Base-by-base conservation (phyloP, 2,329 filamentous ascomycete species). In the Arthrocladium fulminans region DNA sequence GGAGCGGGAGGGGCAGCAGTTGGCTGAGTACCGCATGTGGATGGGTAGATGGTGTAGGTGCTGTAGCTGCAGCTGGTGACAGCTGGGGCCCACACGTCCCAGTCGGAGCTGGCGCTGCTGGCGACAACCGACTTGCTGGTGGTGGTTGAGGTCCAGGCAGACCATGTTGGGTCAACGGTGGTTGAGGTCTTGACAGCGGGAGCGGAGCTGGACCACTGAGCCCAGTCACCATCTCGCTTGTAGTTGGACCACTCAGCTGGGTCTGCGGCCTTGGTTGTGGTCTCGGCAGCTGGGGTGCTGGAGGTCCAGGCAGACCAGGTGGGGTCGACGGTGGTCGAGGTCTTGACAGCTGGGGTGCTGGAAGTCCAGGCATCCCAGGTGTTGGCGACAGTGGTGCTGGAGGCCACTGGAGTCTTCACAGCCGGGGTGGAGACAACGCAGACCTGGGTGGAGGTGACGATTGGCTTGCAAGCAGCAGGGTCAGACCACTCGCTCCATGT, bases 1-100 rank as follows among this genome's bases (percentile, higher is more conserved):
- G 45, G 19, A 22, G 15, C 17, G 15, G 45, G 9, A 19, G 45
- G 13, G 35, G 45, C 23, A 9, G 22, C 12, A 9, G 27, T 30
- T 20, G 20, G 9, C 5, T n/a, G 17, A 19, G 41, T 27, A 19
- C 12, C 7, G 44, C 44, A 39, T 13, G 44, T 47, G 44, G 19
- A 25, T 38, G 44, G 32, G 44, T 25, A 25, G 27, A 47, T 47
- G 44, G 44, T 38, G 44, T 47, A 39, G 32, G 44, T 39, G 44
- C 30, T 39, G 32, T 38, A 47, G 30, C 8, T 22, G 32, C 44
- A 47, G n/a, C 24, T 22, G 44, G 44, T 48, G 37, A 25, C 38
- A 23, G 37, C 24, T 3, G 23, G 12, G 17, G 37, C 19, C 39
- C 39, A 42, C 3, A 8, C 39, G 15, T 7, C 23, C 29, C 29